Evolutionary conservation across 306 rosid genomes (phyloP), one percentile per base, ranked within the genome.

Genomic region (Cucumis melo): DNA sequence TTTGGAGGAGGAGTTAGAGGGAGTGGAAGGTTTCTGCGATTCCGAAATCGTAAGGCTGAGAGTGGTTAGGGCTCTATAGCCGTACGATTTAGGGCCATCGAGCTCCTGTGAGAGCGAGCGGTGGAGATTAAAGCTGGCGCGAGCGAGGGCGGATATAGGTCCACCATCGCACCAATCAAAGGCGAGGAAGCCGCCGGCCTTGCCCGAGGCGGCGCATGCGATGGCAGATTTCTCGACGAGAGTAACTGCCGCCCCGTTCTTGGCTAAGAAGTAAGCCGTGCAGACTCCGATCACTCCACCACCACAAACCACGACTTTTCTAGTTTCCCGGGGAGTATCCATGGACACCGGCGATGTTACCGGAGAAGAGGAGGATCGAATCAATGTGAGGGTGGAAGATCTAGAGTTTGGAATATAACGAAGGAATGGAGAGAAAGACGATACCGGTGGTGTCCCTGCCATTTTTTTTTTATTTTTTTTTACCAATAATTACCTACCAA

Each of bases 181-280:
- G 10, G 98, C 97, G 60, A 94, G 97, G 85, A 91, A 94, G 0
- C 97, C 98, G 14, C 96, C 98, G 58, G 98, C 85, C 81, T 91
- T 90, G 5, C 97, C 98, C 12, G 98, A 94, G 10, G 97, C 96
- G 6, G 97, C 98, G 80, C 96, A 91, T 1, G 98, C 96, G 32
- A 94, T 82, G 71, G 87, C 82, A 3, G 91, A 94, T 55, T 85
- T 87, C 86, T 90, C 98, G 60, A 91, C 74, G 55, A 94, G 96
- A 1, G 91, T 90, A 44, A 91, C 96, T 82, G 83, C 81, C 73
- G 96, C 97, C 73, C 98, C 98, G 59, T 83, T 87, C 82, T 84
- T 89, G 63, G 95, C 86, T 1, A 94, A 82, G 44, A 90, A 94
- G 81, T 91, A 90, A 6, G 97, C 98, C 20, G 95, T 81, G 89